A percentile compares a stretch with the other conserved stretches of the same genome.
Conservation (phyloP, 2,329 filamentous ascomycete genomes). For the Aureobasidium leucospermi region DNA sequence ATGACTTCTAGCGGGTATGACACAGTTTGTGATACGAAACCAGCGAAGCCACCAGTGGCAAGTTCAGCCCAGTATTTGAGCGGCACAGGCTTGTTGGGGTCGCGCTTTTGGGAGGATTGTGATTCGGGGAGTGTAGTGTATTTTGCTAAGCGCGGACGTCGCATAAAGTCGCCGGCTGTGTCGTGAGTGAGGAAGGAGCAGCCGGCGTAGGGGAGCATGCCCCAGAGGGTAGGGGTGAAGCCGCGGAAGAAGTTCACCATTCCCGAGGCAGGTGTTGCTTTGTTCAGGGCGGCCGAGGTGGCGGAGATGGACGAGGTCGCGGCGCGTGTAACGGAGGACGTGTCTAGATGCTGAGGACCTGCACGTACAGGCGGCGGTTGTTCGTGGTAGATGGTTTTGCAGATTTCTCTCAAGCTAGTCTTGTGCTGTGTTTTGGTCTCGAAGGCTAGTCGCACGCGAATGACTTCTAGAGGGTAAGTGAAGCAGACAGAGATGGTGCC, state of each 20-base stretch:
- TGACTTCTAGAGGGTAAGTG: constrained; percentile 90
- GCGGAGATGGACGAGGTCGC: constrained; percentile 37
- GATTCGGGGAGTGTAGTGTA: constrained; percentile 65
- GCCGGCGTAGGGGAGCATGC: constrained; percentile 95
- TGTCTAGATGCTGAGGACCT: constrained; percentile 18
- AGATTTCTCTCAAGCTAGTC: constrained; percentile 67
- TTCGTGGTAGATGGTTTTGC: constrained; percentile 80
- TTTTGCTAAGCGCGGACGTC: constrained; percentile 56
- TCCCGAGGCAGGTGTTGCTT: constrained; percentile 56
- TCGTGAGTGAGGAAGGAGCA: constrained; percentile 95
- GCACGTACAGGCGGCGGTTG: constrained; percentile 34
- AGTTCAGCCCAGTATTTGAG: constrained; percentile 84
- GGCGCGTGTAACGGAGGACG: constrained; percentile 21
- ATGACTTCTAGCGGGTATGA: constrained; percentile 95
- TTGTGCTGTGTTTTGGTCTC: constrained; percentile 73
- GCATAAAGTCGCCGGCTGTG: constrained; percentile 75
- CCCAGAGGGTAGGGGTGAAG: constrained; percentile 80
- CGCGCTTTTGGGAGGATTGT: constrained; percentile 27
- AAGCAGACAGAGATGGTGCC: constrained; percentile 90
- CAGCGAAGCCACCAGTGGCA: constrained; percentile 73
- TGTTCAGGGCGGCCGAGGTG: constrained; percentile 39
- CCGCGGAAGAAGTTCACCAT: constrained; percentile 91
- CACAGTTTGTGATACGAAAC: constrained; percentile 80
- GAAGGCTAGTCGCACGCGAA: constrained; percentile 86
- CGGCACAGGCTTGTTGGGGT: constrained; percentile 54